These are phyloP conservation scores for Candida mattraensis DNA, from an alignment of 805 yeast genomes.

Conservation along the genomic window DNA sequence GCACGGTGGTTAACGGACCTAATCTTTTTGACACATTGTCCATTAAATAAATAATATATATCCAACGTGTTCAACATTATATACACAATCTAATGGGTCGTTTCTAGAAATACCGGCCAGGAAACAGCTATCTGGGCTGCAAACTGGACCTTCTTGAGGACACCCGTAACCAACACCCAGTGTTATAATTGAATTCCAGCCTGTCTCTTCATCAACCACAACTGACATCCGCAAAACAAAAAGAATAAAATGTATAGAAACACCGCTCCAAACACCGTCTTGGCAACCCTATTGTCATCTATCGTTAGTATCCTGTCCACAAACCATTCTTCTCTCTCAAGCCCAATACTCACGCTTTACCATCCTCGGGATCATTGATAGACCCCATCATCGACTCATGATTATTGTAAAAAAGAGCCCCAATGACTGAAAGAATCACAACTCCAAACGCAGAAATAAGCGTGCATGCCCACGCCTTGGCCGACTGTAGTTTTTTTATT, in stretches of 20 bases:
- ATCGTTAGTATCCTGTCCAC: too few species aligned
- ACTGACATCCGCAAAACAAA: conserved; percentile 87
- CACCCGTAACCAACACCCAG: too few species aligned
- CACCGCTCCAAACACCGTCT: conserved; percentile 88
- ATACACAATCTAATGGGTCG: too few species aligned
- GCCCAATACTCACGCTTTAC: conserved; percentile 58
- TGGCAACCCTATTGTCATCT: conserved; percentile 65
- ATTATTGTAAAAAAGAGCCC: conserved; percentile 71
- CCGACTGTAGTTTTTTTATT: conserved; percentile 44
- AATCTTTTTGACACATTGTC: too few species aligned
- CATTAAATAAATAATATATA: too few species aligned
- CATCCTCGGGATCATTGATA: conserved; percentile 86
- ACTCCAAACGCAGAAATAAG: conserved; percentile 90
- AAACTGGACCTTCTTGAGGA: too few species aligned
- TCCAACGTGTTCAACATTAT: too few species aligned
- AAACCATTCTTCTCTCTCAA: too few species aligned
- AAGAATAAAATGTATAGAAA: conserved; percentile 77
- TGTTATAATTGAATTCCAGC: conserved; percentile 58
- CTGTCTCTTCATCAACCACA: conserved; percentile 61
- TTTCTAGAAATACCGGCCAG: too few species aligned
- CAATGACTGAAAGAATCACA: conserved; percentile 81
- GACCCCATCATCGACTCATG: conserved; percentile 95
- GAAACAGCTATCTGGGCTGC: too few species aligned
- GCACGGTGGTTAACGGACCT: too few species aligned
- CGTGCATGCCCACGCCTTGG: conserved; percentile 94